Conservation (phyloP, 371 early-diverging fungal genomes). For the Rhizopus delemar region DNA sequence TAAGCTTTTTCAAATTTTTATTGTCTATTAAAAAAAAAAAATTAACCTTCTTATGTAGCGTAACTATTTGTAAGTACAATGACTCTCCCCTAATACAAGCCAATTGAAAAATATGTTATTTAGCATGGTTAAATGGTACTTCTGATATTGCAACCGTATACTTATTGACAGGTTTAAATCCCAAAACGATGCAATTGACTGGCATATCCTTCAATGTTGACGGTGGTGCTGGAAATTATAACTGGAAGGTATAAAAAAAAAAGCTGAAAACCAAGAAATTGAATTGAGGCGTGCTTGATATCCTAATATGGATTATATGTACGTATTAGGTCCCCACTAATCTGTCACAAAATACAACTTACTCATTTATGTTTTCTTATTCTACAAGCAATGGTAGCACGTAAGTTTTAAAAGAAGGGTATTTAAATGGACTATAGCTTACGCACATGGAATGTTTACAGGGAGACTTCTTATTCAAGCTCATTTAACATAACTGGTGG, state of each 20-base stretch:
- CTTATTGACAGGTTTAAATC: conserved; percentile 22
- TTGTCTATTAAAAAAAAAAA: neutral
- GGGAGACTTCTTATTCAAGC: conserved; percentile 24
- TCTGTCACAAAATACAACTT: conserved; percentile 26
- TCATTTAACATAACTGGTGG: conserved; percentile 21
- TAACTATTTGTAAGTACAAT: conserved; percentile 15
- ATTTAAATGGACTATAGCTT: neutral
- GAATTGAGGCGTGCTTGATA: neutral
- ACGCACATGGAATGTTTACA: neutral
- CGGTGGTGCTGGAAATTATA: conserved; percentile 20
- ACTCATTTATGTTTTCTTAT: conserved; percentile 21
- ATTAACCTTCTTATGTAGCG: conserved; percentile 8
- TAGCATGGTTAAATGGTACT: conserved; percentile 34
- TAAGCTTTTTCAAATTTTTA: conserved; percentile 11
- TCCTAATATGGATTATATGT: conserved; percentile 1
- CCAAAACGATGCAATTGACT: conserved; percentile 20
- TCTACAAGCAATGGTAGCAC: conserved; percentile 7
- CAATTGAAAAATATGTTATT: neutral
- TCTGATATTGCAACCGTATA: conserved; percentile 16
- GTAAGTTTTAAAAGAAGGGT: conserved; percentile 14
- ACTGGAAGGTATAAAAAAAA: conserved; percentile 28
- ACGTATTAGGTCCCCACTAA: conserved; percentile 22
- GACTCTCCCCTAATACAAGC: neutral
- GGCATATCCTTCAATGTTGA: conserved; percentile 18
- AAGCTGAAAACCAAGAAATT: conserved; percentile 5